Conservation (phyloP, 192 early-diverging fungal species). For the Backusella tarrabulga region DNA sequence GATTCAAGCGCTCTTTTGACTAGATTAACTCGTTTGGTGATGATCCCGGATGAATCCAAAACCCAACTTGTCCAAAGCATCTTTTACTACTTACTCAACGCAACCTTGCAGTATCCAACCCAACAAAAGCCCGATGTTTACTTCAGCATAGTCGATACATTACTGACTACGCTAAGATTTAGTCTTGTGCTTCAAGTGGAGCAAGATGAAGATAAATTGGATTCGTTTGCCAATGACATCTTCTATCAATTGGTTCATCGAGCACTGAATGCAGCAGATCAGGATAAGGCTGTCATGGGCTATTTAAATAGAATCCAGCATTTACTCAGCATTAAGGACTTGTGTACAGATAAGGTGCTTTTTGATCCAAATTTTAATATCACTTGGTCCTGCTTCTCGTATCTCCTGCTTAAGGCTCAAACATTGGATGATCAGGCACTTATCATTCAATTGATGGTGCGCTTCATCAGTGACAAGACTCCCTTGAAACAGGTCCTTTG, state of each 20-base stretch:
- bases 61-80: background rate
- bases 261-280: conserved; percentile 9
- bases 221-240: background rate
- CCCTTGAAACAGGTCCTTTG: conserved; percentile 1
- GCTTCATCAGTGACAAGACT: background rate
- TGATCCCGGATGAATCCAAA: background rate
- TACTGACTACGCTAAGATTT: background rate
- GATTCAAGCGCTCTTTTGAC: conserved; percentile 19
- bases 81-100: conserved; percentile 14
- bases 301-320: conserved; percentile 12
- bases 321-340: background rate
- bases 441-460: conserved; percentile 36
- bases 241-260: conserved; percentile 16
- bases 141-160: conserved; percentile 10
- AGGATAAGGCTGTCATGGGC: background rate
- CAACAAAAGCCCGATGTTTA: background rate
- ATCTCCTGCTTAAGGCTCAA: conserved; percentile 41
- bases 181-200: conserved; percentile 13
- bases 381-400: conserved; percentile 43
- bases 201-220: background rate
- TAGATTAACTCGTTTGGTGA: background rate
- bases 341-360: background rate
- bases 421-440: conserved; percentile 46
- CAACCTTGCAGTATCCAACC: conserved; percentile 16
- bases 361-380: conserved; percentile 23